phyloP scores from a whole-genome alignment of 768 basidiomycete genomes.

The Clavaria fumosa region DNA sequence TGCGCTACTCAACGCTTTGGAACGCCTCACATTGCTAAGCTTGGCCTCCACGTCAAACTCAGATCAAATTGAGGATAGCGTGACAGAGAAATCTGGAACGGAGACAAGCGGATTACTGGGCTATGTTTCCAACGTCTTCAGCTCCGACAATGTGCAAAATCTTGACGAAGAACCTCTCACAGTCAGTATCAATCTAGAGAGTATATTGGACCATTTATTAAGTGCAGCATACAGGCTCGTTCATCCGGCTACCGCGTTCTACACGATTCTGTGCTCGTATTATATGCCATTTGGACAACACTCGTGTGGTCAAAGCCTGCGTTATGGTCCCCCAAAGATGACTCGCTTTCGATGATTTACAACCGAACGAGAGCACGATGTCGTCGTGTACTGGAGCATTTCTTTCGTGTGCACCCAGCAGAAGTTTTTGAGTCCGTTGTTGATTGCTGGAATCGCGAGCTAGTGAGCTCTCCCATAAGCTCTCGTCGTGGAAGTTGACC shows the following conservation, averaged over 20 bases:
- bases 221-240: constrained; percentile 30
- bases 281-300: constrained; percentile 63
- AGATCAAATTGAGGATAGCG: constrained; percentile 40
- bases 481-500: background rate
- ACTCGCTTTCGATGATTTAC: constrained; percentile 53
- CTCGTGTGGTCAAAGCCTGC: constrained; percentile 33
- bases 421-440: constrained; percentile 79
- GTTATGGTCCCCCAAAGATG: constrained; percentile 40
- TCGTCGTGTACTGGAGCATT: constrained; percentile 66
- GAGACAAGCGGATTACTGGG: constrained; percentile 65
- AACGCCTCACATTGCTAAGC: constrained; percentile 65
- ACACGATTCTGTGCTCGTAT: constrained; percentile 64
- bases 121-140: constrained; percentile 85
- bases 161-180: constrained; percentile 39
- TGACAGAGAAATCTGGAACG: constrained; percentile 34
- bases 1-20: constrained; percentile 72
- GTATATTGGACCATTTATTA: background rate
- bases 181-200: constrained; percentile 24
- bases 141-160: constrained; percentile 41
- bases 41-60: constrained; percentile 41
- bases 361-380: constrained; percentile 52
- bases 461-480: constrained; percentile 25
- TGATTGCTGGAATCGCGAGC: constrained; percentile 63
- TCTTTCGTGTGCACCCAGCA: constrained; percentile 65
- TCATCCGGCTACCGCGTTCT: constrained; percentile 67